Percentiles rank a stretch among this genome's conserved stretches.
These are phyloP conservation scores for Massospora cicadina DNA, from an alignment of 371 early-diverging fungal species.

Conservation along the genomic window DNA sequence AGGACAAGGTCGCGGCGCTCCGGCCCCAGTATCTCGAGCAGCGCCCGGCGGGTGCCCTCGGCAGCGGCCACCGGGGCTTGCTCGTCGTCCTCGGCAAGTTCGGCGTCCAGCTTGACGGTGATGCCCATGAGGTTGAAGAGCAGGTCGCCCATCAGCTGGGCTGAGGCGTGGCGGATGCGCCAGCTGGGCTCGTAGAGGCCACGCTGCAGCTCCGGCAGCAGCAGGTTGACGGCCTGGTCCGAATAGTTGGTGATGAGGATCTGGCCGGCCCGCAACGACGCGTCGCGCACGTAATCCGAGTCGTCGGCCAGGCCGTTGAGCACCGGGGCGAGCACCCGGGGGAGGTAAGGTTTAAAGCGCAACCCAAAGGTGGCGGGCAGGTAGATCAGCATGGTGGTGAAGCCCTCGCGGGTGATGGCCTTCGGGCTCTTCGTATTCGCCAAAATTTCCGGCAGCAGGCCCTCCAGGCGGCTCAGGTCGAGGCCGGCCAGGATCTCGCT, in stretches of 20 bases:
- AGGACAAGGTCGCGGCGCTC: conserved; percentile 76
- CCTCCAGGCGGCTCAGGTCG: conserved; percentile 73
- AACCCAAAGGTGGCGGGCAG: conserved; percentile 87
- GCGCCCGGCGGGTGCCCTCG: conserved; percentile 51
- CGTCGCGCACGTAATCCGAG: conserved; percentile 82
- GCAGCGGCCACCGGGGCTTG: conserved; percentile 27
- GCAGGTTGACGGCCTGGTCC: conserved; percentile 63
- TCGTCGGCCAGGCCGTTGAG: conserved; percentile 90
- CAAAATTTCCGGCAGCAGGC: conserved; percentile 75
- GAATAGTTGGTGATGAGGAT: conserved; percentile 85
- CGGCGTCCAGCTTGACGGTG: conserved; percentile 33
- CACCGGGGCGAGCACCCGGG: conserved; percentile 68
- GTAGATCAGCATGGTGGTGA: conserved; percentile 82
- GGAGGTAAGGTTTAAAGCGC: conserved; percentile 77
- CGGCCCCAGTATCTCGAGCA: conserved; percentile 66
- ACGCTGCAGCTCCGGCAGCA: conserved; percentile 79
- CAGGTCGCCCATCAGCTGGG: conserved; percentile 89
- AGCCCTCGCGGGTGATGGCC: conserved; percentile 85
- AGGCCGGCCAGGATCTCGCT: conserved; percentile 83
- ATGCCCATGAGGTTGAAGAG: conserved; percentile 81
- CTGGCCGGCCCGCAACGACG: conserved; percentile 76
- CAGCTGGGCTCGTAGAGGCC: conserved; percentile 83
- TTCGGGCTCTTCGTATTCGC: conserved; percentile 54
- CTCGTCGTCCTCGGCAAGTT: conserved; percentile 33
- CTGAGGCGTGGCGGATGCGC: conserved; percentile 89